Conservation (phyloP, 768 basidiomycete species). For the Phallus indusiatus region DNA sequence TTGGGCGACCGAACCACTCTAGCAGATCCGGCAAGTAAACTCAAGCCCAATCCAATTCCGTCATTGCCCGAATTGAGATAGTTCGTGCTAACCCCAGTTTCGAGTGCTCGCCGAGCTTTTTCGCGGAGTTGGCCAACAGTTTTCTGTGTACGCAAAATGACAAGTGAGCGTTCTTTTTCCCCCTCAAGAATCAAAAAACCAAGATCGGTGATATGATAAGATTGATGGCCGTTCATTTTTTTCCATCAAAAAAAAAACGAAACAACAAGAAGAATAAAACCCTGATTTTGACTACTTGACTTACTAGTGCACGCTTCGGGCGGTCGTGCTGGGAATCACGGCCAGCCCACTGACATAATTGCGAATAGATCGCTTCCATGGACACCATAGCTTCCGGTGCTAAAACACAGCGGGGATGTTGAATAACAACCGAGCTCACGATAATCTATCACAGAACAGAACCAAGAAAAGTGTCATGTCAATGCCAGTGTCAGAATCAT, state of each 20-base stretch:
- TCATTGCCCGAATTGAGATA: background rate
- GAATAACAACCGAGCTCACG: background rate
- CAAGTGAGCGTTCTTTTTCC: background rate
- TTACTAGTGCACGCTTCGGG: background rate
- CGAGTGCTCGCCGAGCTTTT: background rate
- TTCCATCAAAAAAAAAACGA: background rate
- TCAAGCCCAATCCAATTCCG: background rate
- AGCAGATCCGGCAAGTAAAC: background rate
- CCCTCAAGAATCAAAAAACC: no score
- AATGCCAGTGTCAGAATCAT: background rate
- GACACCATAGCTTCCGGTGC: constrained; percentile 22
- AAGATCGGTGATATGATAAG: background rate
- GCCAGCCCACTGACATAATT: constrained; percentile 48
- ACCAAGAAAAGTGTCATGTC: background rate
- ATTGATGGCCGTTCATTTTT: background rate
- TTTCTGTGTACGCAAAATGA: background rate
- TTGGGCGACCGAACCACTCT: background rate
- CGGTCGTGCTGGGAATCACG: constrained; percentile 13
- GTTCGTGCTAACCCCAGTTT: background rate
- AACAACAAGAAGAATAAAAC: background rate
- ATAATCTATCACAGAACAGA: background rate
- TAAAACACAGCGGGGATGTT: constrained; percentile 1
- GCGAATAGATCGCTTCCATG: constrained; percentile 46
- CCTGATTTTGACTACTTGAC: background rate
- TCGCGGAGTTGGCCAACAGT: background rate